phyloP scores from a whole-genome alignment of 352 stramenopile species.

The Plasmopara viticola region DNA sequence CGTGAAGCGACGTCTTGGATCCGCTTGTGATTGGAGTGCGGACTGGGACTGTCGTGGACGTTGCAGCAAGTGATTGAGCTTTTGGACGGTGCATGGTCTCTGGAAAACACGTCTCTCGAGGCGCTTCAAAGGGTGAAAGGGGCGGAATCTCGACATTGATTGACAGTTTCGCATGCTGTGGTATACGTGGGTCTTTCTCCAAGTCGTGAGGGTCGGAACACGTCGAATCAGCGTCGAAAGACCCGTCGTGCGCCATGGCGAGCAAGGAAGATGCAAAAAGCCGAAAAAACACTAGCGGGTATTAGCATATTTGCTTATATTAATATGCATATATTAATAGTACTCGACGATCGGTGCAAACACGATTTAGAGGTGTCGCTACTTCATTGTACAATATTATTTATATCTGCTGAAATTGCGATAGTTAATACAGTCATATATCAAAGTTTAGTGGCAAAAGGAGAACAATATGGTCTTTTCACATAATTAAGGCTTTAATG shows the following conservation, averaged over 20 bases:
- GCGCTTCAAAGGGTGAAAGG: not conserved
- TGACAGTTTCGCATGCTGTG: not conserved
- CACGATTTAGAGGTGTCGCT: no score
- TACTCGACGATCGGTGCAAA: no score
- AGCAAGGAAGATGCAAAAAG: not conserved
- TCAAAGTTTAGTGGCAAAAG: no score
- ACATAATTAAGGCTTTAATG: no score
- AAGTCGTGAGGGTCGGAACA: slow-evolving; percentile 14
- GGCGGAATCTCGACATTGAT: slow-evolving; percentile 27
- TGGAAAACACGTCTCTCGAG: slow-evolving; percentile 6
- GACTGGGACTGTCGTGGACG: slow-evolving; percentile 1
- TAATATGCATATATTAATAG: not conserved
- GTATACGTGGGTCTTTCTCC: slow-evolving; percentile 4
- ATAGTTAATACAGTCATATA: no score
- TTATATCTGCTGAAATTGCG: no score
- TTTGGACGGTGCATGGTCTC: slow-evolving; percentile 12
- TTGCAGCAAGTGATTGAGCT: slow-evolving; percentile 13
- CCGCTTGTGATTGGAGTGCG: slow-evolving; percentile 6
- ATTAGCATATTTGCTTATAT: not conserved
- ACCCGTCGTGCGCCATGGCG: slow-evolving; percentile 23
- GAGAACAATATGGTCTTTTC: no score
- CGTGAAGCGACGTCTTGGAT: slow-evolving; percentile 3
- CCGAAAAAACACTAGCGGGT: not conserved
- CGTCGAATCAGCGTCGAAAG: slow-evolving; percentile 15
- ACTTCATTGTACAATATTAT: no score